Evolutionary conservation across 2,329 filamentous ascomycete species (phyloP), one percentile per base, ranked within the genome.

Genomic region (Tolypocladium guangdongense): DNA sequence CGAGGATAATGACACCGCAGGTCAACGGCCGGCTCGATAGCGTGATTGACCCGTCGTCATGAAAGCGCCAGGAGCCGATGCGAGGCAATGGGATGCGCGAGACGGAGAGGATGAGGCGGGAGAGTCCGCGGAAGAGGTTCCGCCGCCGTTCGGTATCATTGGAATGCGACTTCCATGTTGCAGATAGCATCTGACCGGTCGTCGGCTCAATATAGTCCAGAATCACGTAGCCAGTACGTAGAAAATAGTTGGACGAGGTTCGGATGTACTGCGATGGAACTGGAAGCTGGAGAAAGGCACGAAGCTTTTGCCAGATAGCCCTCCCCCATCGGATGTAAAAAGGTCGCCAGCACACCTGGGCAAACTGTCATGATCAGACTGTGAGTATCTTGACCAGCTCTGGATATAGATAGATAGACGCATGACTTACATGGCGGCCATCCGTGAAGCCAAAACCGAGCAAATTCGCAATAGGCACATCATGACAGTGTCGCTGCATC

Each of bases 401-500:
- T 7, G n/a, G 27, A 30, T 18, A 36, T 14, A 20, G 27, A 30
- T 18, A 36, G 6, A 20, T n/a, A 39, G 7, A 18, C 4, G 18
- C 5, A 45, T 10, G 30, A 43, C 55, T 55, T 52, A 56, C 54
- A 11, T 49, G 37, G 24, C 22, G 30, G 16, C 47, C 36, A 11
- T 49, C 54, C 4, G 55, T 52, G 6, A 61, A 54, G 10, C 58
- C 57, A 39, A 61, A 59, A 18, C 53, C 57, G 37, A 45, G 56
- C 2, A 61, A 59, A 3, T 57, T 55, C 51, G 68, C 68, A 27
- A 69, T 67, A 12, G 66, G 67, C 27, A 75, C 58, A 46, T 59
- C 52, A 11, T 67, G 66, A 54, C 67, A 73, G 48, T 72, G 58
- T n/a, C 68, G 58, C 38, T 67, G 58, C 5, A 74, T 59, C 68